Evolutionary conservation across 2,329 filamentous ascomycete species (phyloP), one percentile per base, ranked within the genome.

Genomic region (Colletotrichum sp.): DNA sequence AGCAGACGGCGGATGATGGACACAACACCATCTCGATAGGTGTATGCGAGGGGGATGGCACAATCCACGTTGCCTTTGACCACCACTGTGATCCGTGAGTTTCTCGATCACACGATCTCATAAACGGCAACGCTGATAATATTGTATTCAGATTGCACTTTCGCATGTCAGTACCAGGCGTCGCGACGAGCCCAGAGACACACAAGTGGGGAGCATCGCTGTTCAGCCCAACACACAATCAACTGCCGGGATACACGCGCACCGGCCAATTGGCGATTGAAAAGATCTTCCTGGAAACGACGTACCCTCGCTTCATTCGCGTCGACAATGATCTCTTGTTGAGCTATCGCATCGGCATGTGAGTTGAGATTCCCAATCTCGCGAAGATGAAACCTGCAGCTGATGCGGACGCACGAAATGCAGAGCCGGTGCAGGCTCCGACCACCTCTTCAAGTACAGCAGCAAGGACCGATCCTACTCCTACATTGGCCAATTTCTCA

Each of bases 11-110:
- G n/a, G 74, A 76, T 28, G 74, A 76, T 36, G 74, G 74, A n/a
- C 74, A 76, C 7, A 76, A 76, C 38, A 76, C 74, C 30, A 74
- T 76, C 59, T 74, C 70, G 7, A 74, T 76, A 16, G 74, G 74
- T 2, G 55, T 76, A 3, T 74, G 71, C 8, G 36, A 59, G 3
- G 74, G 74, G 1, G 74, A 76, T 3, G 74, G 74, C 7, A 74
- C 74, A 2, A 69, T 76, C 2, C 74, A 76, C n/a, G 65, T 76
- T 34, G 68, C 74, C 1, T 76, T 74, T 5, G 74, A 76, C 28
- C 74, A 76, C 36, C 74, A 76, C 21, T 76, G 74, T 7, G 74
- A 76, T 26, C 70, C 71, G 74, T 76, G 38, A 76, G 74, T 70
- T 38, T 5, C 32, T 13, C 9, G 30, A 21, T 7, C n/a, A 3